These are phyloP conservation scores for Nicotiana paniculata DNA, from an alignment of 257 asterid genomes.

Conservation along the genomic window DNA sequence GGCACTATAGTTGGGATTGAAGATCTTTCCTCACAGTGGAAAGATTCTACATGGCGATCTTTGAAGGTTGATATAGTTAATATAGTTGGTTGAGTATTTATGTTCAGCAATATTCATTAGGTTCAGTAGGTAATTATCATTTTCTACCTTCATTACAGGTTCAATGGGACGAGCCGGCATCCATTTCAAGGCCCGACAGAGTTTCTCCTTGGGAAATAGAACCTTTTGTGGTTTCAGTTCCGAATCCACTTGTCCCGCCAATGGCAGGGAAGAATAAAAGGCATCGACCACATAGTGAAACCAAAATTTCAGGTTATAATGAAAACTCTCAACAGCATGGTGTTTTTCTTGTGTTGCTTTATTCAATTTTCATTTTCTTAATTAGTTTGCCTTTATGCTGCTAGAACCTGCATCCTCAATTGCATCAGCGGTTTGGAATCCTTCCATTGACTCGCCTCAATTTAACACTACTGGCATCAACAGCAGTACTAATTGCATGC, in stretches of 20 bases:
- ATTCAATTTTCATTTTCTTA: background rate
- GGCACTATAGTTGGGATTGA: slow-evolving; percentile 74
- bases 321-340: background rate
- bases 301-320: slow-evolving; percentile 40
- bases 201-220: slow-evolving; percentile 91
- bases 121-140: background rate
- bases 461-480: slow-evolving; percentile 21
- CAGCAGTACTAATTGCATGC: slow-evolving; percentile 15
- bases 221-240: slow-evolving; percentile 50
- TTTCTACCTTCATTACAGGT: slow-evolving; percentile 31
- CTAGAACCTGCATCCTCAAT: slow-evolving; percentile 40
- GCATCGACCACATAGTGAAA: slow-evolving; percentile 39
- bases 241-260: slow-evolving; percentile 34
- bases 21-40: slow-evolving; percentile 57
- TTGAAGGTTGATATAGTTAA: slow-evolving; percentile 41
- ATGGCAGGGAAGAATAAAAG: slow-evolving; percentile 42
- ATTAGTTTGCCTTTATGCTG: background rate
- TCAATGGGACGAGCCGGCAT: slow-evolving; percentile 79
- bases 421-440: slow-evolving; percentile 54
- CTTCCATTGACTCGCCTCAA: slow-evolving; percentile 30
- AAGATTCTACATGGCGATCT: slow-evolving; percentile 63
- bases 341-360: background rate
- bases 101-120: background rate
- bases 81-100: background rate
- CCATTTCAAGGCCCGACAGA: slow-evolving; percentile 56